A percentile compares a stretch with the other conserved stretches of the same genome.
Evolutionary conservation across 306 rosid genomes (phyloP).

Genomic region (Psophocarpus tetragonolobus): DNA sequence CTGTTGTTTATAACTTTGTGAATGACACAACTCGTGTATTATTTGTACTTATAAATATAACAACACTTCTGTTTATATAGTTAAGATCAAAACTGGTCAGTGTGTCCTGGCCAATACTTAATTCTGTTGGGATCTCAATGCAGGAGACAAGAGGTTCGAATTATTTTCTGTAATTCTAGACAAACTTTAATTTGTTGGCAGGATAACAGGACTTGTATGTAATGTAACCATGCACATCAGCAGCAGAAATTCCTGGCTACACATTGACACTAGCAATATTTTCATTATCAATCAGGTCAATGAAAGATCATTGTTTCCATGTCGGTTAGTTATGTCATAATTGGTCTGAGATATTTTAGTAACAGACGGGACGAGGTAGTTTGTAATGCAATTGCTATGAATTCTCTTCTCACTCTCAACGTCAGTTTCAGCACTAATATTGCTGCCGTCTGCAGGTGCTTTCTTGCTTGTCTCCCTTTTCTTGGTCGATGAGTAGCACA

Average conservation of each 20-base stretch:
- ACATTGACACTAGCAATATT: slow-evolving; percentile 5
- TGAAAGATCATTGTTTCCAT: slow-evolving; percentile 36
- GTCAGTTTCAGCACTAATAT: slow-evolving; percentile 35
- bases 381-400: slow-evolving; percentile 39
- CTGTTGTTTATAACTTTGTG: neutral
- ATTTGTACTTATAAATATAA: neutral
- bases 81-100: slow-evolving; percentile 12
- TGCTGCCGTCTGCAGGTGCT: slow-evolving; percentile 35
- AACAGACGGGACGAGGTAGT: slow-evolving; percentile 37
- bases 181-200: slow-evolving; percentile 21
- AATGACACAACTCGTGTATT: neutral
- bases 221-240: slow-evolving; percentile 12
- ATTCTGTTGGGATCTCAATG: neutral
- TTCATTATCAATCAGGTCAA: slow-evolving; percentile 23
- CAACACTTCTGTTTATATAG: neutral
- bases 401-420: slow-evolving; percentile 32
- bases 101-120: neutral
- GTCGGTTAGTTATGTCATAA: slow-evolving; percentile 36
- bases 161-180: slow-evolving; percentile 3
- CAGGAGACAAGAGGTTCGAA: slow-evolving; percentile 3
- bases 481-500: slow-evolving; percentile 42
- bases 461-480: slow-evolving; percentile 31
- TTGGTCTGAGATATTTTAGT: slow-evolving; percentile 33
- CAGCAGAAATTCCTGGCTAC: slow-evolving; percentile 7
- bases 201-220: slow-evolving; percentile 13